Evolutionary conservation across 2,329 filamentous ascomycete species (phyloP).

Genomic region (Elsinoe necatrix): DNA sequence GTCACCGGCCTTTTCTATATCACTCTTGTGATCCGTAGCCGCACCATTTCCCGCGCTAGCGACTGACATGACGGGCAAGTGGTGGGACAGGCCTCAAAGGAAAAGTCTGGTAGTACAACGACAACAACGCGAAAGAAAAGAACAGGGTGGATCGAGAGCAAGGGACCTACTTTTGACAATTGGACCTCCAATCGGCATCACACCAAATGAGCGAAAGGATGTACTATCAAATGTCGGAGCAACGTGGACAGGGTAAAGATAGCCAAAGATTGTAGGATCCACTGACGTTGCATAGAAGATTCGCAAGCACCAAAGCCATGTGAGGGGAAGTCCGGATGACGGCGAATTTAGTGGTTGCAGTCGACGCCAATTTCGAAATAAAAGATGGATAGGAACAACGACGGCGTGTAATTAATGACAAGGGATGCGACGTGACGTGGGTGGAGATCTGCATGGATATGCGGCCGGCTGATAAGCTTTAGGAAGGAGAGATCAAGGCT

Average conservation of each 20-base stretch:
- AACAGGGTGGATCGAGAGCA: not conserved
- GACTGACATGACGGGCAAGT: not conserved
- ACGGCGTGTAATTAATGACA: not conserved
- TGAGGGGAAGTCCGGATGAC: slow-evolving; percentile 5
- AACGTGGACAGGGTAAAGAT: not conserved
- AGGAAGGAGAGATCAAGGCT: not conserved
- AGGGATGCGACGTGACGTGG: slow-evolving; percentile 4
- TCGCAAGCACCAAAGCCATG: slow-evolving; percentile 3
- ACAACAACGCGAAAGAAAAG: not conserved
- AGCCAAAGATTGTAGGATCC: slow-evolving; percentile 1
- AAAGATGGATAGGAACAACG: not conserved
- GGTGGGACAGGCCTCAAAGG: not conserved
- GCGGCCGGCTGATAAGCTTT: slow-evolving; percentile 12
- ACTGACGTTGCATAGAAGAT: slow-evolving; percentile 9
- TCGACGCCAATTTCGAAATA: not conserved
- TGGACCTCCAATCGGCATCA: not conserved
- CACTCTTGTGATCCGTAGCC: not conserved
- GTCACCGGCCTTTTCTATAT: not conserved
- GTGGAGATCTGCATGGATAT: slow-evolving; percentile 4
- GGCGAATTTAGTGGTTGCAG: not conserved
- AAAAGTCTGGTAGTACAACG: not conserved
- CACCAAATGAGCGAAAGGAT: not conserved
- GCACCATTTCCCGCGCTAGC: not conserved
- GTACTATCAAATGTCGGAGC: not conserved
- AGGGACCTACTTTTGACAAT: not conserved